Percentiles rank a stretch among this genome's conserved stretches.
phyloP scores from a whole-genome alignment of 2,329 filamentous ascomycete genomes.

The Alternaria viburni region DNA sequence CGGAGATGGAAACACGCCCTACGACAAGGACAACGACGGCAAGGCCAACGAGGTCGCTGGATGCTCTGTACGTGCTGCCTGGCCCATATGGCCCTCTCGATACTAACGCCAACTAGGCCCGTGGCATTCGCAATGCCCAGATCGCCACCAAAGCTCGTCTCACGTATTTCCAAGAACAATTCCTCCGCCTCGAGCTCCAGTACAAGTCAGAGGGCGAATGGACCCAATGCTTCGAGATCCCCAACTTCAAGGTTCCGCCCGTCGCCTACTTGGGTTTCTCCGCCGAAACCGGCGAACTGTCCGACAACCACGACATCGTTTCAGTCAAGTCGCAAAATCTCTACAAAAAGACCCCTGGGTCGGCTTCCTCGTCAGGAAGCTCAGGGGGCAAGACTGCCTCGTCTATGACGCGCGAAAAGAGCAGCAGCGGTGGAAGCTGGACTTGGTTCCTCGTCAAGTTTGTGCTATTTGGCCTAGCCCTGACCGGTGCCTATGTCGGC shows the following conservation, averaged over 20 bases:
- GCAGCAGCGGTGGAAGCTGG: constrained; percentile 63
- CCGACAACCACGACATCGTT: constrained; percentile 97
- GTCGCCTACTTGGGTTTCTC: constrained; percentile 70
- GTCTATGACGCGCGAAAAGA: constrained; percentile 53
- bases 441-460: constrained; percentile 81
- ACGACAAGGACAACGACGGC: constrained; percentile 94
- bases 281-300: constrained; percentile 93
- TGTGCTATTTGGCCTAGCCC: constrained; percentile 72
- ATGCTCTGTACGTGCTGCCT: constrained; percentile 70
- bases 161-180: constrained; percentile 97
- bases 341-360: constrained; percentile 64
- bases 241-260: constrained; percentile 74
- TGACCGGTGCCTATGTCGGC: constrained; percentile 80
- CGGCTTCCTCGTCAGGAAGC: constrained; percentile 7
- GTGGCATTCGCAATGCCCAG: constrained; percentile 78
- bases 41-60: constrained; percentile 92
- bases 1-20: constrained; percentile 85
- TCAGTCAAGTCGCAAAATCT: constrained; percentile 85
- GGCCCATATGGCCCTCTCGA: not conserved
- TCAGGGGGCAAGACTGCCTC: constrained; percentile 19
- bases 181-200: constrained; percentile 86
- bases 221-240: constrained; percentile 83
- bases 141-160: constrained; percentile 82
- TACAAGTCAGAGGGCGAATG: constrained; percentile 92
- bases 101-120: constrained; percentile 59